These are phyloP conservation scores for Misopates orontium DNA, from an alignment of 257 asterid genomes.

Conservation along the genomic window DNA sequence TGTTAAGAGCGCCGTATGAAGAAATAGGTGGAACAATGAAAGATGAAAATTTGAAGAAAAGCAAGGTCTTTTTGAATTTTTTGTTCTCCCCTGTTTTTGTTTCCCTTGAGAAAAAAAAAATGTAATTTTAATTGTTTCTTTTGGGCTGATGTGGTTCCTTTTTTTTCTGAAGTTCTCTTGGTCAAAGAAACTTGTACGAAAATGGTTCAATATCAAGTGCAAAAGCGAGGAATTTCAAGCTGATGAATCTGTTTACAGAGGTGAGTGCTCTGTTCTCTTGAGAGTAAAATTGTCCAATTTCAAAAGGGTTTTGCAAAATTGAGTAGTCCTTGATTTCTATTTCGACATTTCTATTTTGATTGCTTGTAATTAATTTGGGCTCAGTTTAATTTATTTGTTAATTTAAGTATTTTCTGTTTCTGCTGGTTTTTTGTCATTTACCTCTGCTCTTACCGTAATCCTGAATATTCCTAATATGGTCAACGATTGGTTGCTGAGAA, in stretches of 20 bases:
- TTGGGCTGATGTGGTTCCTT: constrained; percentile 41
- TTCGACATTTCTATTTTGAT: constrained; percentile 11
- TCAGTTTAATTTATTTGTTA: neutral
- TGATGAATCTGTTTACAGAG: constrained; percentile 76
- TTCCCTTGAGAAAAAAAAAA: neutral
- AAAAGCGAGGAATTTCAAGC: constrained; percentile 67
- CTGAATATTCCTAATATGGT: constrained; percentile 17
- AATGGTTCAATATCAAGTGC: constrained; percentile 84
- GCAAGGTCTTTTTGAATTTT: constrained; percentile 80
- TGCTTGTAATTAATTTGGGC: neutral
- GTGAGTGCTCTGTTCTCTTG: constrained; percentile 39
- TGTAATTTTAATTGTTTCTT: constrained; percentile 20
- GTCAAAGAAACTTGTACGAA: constrained; percentile 82
- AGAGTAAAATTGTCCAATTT: neutral
- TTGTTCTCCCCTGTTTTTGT: neutral
- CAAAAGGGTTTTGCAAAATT: constrained; percentile 6
- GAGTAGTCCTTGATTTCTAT: constrained; percentile 18
- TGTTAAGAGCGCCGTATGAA: constrained; percentile 57
- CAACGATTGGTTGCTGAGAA: constrained; percentile 25
- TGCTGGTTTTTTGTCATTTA: constrained; percentile 28
- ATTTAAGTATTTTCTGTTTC: constrained; percentile 8
- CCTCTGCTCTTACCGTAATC: constrained; percentile 23
- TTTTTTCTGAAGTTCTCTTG: constrained; percentile 75
- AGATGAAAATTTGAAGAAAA: constrained; percentile 78
- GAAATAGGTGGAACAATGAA: constrained; percentile 73